These are phyloP conservation scores for Termitomyces sp. DNA, from an alignment of 768 basidiomycete genomes.

Conservation along the genomic window DNA sequence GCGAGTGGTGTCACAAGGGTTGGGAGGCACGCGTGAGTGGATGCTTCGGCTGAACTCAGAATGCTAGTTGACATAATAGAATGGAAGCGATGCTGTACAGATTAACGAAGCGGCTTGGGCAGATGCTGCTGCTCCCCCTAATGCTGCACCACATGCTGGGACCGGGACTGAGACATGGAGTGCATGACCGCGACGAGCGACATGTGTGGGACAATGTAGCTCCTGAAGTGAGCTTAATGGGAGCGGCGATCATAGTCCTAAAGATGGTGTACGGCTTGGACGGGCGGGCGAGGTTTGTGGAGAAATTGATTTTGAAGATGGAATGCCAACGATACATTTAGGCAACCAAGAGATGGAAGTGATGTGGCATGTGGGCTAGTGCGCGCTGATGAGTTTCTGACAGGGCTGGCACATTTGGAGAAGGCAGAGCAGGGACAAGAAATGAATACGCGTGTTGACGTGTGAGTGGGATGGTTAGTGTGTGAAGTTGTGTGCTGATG, in stretches of 20 bases:
- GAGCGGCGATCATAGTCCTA: constrained; percentile 59
- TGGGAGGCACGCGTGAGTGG: constrained; percentile 73
- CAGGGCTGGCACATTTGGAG: constrained; percentile 31
- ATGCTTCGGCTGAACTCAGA: constrained; percentile 5
- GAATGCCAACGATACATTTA: constrained; percentile 19
- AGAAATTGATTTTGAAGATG: constrained; percentile 25
- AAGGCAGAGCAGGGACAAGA: constrained; percentile 20
- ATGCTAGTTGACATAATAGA: constrained; percentile 7
- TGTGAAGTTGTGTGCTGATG: constrained; percentile 4
- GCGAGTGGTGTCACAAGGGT: constrained; percentile 53
- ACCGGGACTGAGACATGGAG: constrained; percentile 31
- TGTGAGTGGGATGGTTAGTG: constrained; percentile 33
- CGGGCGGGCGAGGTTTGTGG: constrained; percentile 39
- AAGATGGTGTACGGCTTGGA: constrained; percentile 88
- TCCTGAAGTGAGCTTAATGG: constrained; percentile 60
- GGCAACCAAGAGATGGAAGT: constrained; percentile 34
- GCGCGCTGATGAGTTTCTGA: constrained; percentile 41
- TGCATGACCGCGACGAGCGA: constrained; percentile 32
- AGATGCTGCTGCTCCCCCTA: constrained; percentile 52
- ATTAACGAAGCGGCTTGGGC: constrained; percentile 55
- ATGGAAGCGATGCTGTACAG: constrained; percentile 57
- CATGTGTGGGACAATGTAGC: constrained; percentile 62
- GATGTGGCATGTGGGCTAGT: constrained; percentile 66
- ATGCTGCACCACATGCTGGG: constrained; percentile 53
- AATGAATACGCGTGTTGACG: constrained; percentile 37